Conservation (phyloP, 1,284 basidiomycete genomes). For the Vanrija pseudolonga region DNA sequence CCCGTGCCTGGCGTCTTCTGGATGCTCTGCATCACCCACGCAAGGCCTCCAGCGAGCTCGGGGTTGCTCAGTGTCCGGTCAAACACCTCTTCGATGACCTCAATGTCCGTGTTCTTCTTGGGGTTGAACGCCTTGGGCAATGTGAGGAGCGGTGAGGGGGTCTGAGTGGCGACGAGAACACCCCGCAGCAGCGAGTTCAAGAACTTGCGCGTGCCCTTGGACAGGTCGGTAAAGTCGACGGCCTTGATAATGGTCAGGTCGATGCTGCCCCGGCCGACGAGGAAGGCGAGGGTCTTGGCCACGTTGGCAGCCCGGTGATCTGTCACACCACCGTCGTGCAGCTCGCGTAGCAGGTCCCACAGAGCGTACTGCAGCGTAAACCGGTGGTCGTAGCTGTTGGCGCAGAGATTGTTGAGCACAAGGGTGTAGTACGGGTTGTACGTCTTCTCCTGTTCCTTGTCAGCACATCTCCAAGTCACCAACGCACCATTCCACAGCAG, state of each 20-base stretch:
- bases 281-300: slow-evolving; percentile 74
- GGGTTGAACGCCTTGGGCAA: slow-evolving; percentile 29
- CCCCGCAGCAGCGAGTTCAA: slow-evolving; percentile 65
- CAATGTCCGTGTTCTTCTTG: slow-evolving; percentile 48
- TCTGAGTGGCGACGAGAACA: slow-evolving; percentile 68
- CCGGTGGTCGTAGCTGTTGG: slow-evolving; percentile 61
- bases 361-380: slow-evolving; percentile 93
- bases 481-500: slow-evolving; percentile 80
- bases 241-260: slow-evolving; percentile 79
- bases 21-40: slow-evolving; percentile 56
- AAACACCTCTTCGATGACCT: slow-evolving; percentile 46
- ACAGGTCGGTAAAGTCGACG: slow-evolving; percentile 73
- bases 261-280: slow-evolving; percentile 69
- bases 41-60: slow-evolving; percentile 41
- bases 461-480: not conserved
- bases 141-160: slow-evolving; percentile 57
- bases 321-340: slow-evolving; percentile 62
- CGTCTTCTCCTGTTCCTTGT: slow-evolving; percentile 64
- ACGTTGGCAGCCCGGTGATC: slow-evolving; percentile 51
- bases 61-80: slow-evolving; percentile 33
- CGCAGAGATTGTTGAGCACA: slow-evolving; percentile 63
- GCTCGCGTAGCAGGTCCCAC: slow-evolving; percentile 93
- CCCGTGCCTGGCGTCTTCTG: slow-evolving; percentile 53
- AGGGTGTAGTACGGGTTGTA: slow-evolving; percentile 98
- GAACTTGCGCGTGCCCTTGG: slow-evolving; percentile 62